Evolutionary conservation across 2,329 filamentous ascomycete species (phyloP), one percentile per base, ranked within the genome.

Genomic region (Clarireedia paspali): DNA sequence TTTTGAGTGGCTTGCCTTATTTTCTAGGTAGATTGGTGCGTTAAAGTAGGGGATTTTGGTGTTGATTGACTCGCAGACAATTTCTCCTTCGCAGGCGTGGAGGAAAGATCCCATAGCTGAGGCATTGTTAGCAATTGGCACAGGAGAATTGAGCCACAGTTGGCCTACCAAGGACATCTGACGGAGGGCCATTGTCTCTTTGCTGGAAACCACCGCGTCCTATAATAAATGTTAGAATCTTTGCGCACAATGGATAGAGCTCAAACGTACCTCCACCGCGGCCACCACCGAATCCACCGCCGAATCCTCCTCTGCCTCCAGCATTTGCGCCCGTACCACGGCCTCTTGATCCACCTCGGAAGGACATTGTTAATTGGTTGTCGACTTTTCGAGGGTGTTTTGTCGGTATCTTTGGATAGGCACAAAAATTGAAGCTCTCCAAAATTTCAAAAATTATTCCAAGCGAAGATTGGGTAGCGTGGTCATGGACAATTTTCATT

Each of bases 1-100:
- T 23, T 30, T 7, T 15, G 15, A 17, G 12, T 39, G 30, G 36
- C 47, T 27, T 53, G 87, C 88, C 81, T 97, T 99, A 80, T 97
- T 99, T 81, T 97, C 92, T 68, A 97, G 87, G 77, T 94, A 99
- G 73, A 99, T 95, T 65, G 91, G 91, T 60, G 94, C 94, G 79
- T 96, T 97, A 86, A 99, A 99, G 78, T 95, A 95, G 60, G 94
- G 94, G 62, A 99, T 87, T 77, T 97, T 97, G 67, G 87, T 78
- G 79, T 96, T 97, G 74, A 88, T 87, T 65, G 89, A 95, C 74
- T 91, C 86, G 87, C 92, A 96, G 66, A 99, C 87, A 81, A 99
- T 94, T 75, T 99, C 94, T 72, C 92, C 92, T 75, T 99, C 94
- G 76, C 89, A 92, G 57, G 91, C 85, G 77, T 99, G 94, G 71